These are phyloP conservation scores for Imleria badia DNA, from an alignment of 768 basidiomycete genomes.

Conservation along the genomic window DNA sequence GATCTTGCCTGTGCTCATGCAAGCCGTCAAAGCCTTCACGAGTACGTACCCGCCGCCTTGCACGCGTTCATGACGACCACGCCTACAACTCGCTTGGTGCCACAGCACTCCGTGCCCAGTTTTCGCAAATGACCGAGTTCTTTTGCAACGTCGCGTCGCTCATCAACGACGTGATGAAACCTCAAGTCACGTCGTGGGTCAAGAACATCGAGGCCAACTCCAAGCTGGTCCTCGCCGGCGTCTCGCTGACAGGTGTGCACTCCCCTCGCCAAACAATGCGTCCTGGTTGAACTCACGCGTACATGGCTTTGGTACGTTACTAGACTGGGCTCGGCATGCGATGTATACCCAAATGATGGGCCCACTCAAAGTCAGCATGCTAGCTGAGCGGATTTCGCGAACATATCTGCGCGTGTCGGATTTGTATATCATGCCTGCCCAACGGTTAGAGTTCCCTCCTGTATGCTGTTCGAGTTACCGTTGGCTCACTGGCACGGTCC, in stretches of 20 bases:
- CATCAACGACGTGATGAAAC: constrained; percentile 18
- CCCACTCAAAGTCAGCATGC: constrained; percentile 17
- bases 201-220: constrained; percentile 12
- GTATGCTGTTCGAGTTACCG: not conserved
- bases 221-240: constrained; percentile 14
- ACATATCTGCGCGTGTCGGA: constrained; percentile 12
- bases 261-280: not conserved
- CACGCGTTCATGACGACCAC: not conserved
- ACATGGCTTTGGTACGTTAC: not conserved
- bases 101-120: constrained; percentile 13
- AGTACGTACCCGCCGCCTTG: not conserved
- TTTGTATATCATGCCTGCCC: constrained; percentile 13
- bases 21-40: constrained; percentile 17
- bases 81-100: not conserved
- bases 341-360: constrained; percentile 18
- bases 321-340: constrained; percentile 10
- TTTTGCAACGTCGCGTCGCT: constrained; percentile 14
- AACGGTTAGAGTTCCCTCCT: not conserved
- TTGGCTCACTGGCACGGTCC: not conserved
- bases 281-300: not conserved
- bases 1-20: constrained; percentile 17
- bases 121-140: constrained; percentile 15
- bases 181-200: constrained; percentile 12
- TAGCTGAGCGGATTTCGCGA: constrained; percentile 9
- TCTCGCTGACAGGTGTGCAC: constrained; percentile 9